Evolutionary conservation across 164 flowering plant genomes (phyloP).

Genomic region (Saururus chinensis): DNA sequence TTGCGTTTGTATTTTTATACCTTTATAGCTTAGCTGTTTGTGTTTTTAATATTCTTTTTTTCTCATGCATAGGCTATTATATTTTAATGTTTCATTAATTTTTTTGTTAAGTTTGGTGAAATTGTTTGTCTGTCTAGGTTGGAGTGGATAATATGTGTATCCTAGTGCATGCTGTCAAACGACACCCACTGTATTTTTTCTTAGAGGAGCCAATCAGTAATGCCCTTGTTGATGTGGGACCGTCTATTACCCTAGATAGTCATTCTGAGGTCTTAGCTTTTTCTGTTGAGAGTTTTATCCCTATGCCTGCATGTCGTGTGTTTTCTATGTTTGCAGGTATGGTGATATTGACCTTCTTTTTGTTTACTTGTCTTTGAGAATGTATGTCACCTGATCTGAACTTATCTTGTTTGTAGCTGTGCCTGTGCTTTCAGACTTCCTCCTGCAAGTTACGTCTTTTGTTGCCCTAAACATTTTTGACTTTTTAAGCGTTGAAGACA

Average conservation of each 20-base stretch:
- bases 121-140: slow-evolving; percentile 37
- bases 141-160: slow-evolving; percentile 99
- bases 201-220: slow-evolving; percentile 78
- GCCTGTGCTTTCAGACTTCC: slow-evolving; percentile 93
- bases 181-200: slow-evolving; percentile 70
- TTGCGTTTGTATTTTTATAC: too few relatives aligned
- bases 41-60: too few relatives aligned
- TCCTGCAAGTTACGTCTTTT: slow-evolving; percentile 95
- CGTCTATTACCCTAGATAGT: slow-evolving; percentile 94
- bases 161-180: slow-evolving; percentile 84
- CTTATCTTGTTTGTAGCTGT: slow-evolving; percentile 36
- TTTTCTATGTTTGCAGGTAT: slow-evolving; percentile 99
- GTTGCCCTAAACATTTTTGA: slow-evolving; percentile 91
- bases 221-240: slow-evolving; percentile 96
- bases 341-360: slow-evolving; percentile 1
- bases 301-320: slow-evolving; percentile 98
- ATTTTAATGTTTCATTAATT: too few relatives aligned
- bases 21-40: background rate
- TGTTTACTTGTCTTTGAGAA: too few relatives aligned
- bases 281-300: slow-evolving; percentile 94
- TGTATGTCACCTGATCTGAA: background rate
- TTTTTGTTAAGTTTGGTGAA: background rate
- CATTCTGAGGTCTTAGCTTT: slow-evolving; percentile 87
- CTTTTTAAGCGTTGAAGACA: slow-evolving; percentile 68
- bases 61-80: too few relatives aligned